A percentile compares a stretch with the other conserved stretches of the same genome.
These are phyloP conservation scores for Panaeolus papilionaceus DNA, from an alignment of 768 basidiomycete species.

Conservation along the genomic window DNA sequence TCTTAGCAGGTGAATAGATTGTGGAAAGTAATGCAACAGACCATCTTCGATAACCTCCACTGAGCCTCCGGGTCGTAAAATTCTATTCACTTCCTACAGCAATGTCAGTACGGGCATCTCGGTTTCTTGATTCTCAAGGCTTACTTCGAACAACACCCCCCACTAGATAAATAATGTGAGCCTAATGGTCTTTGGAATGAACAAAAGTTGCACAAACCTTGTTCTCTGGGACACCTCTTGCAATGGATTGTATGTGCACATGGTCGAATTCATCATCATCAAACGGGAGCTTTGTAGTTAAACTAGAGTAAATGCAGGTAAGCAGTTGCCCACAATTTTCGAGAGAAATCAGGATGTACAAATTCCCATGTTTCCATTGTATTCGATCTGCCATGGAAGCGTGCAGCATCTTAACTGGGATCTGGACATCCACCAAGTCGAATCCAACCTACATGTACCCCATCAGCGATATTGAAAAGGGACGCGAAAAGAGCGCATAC, in stretches of 20 bases:
- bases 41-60: slow-evolving; percentile 81
- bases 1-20: not conserved
- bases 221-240: slow-evolving; percentile 75
- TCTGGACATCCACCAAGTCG: slow-evolving; percentile 79
- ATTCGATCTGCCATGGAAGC: slow-evolving; percentile 60
- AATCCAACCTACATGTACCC: slow-evolving; percentile 65
- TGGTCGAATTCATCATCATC: slow-evolving; percentile 86
- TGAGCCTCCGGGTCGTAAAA: slow-evolving; percentile 71
- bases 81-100: slow-evolving; percentile 72
- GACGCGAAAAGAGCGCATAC: slow-evolving; percentile 43
- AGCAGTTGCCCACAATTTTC: not conserved
- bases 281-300: slow-evolving; percentile 79
- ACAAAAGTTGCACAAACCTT: slow-evolving; percentile 51
- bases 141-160: slow-evolving; percentile 70
- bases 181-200: slow-evolving; percentile 17
- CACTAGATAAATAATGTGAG: slow-evolving; percentile 49
- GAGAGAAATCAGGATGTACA: slow-evolving; percentile 47
- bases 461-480: not conserved
- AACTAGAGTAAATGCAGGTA: slow-evolving; percentile 42
- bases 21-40: slow-evolving; percentile 32
- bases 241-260: slow-evolving; percentile 72
- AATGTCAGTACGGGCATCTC: slow-evolving; percentile 7
- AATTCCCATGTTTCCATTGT: slow-evolving; percentile 79
- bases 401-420: slow-evolving; percentile 59
- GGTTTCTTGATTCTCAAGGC: slow-evolving; percentile 20